A percentile compares a stretch with the other conserved stretches of the same genome.
These are phyloP conservation scores for Gracilariopsis chorda DNA, from an alignment of 23 red algal genomes.

Conservation along the genomic window DNA sequence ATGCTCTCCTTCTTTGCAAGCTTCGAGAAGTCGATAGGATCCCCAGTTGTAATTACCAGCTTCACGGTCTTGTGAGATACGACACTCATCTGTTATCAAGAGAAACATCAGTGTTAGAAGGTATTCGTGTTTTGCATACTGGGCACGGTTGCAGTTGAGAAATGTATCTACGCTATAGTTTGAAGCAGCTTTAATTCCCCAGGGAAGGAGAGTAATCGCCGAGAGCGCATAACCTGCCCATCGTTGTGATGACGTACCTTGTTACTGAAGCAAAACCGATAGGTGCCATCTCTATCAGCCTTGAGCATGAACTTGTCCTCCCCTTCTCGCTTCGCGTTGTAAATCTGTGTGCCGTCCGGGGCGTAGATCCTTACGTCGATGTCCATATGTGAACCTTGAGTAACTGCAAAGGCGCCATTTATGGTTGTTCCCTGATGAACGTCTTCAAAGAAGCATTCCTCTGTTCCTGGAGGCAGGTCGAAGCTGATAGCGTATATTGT, in stretches of 20 bases:
- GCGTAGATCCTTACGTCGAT: slow-evolving; percentile 68
- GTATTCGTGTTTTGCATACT: too few relatives aligned
- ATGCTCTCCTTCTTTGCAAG: slow-evolving; percentile 80
- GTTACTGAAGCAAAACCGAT: slow-evolving; percentile 80
- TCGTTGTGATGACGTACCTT: slow-evolving; percentile 56
- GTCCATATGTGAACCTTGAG: slow-evolving; percentile 79
- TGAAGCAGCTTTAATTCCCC: too few relatives aligned
- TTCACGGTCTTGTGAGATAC: slow-evolving; percentile 84
- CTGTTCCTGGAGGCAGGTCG: slow-evolving; percentile 66
- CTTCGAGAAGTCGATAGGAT: slow-evolving; percentile 65
- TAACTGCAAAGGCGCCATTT: slow-evolving; percentile 71
- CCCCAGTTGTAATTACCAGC: slow-evolving; percentile 66
- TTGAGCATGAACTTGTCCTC: slow-evolving; percentile 69
- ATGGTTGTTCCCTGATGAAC: slow-evolving; percentile 73
- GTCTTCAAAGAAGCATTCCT: slow-evolving; percentile 85
- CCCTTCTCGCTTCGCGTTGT: slow-evolving; percentile 62
- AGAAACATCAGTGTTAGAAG: too few relatives aligned
- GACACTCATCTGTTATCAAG: slow-evolving; percentile 61
- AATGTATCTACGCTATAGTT: too few relatives aligned
- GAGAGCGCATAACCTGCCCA: too few relatives aligned
- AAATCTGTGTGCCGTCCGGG: slow-evolving; percentile 42
- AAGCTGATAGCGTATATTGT: slow-evolving; percentile 49
- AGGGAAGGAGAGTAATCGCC: too few relatives aligned
- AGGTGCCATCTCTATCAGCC: slow-evolving; percentile 68
- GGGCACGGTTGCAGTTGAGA: too few relatives aligned